phyloP scores from a whole-genome alignment of 306 rosid genomes.

The Vigna mungo region DNA sequence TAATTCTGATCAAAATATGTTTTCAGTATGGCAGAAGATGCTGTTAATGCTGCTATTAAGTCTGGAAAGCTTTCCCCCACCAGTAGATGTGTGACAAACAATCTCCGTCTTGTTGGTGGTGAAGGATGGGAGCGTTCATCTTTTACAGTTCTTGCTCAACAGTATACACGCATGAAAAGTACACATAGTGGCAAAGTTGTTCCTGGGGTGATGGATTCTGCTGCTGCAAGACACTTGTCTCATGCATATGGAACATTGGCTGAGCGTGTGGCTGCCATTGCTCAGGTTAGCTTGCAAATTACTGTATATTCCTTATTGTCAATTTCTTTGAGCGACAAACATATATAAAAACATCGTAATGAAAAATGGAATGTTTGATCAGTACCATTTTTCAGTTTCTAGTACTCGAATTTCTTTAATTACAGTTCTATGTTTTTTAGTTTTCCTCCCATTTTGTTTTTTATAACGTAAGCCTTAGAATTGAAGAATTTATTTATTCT shows the following conservation, averaged over 20 bases:
- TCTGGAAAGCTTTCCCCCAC: constrained; percentile 84
- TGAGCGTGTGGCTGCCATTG: constrained; percentile 89
- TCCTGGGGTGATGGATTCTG: constrained; percentile 93
- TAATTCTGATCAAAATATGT: constrained; percentile 45
- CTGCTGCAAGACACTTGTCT: constrained; percentile 86
- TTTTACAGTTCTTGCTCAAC: constrained; percentile 93
- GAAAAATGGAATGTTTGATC: constrained; percentile 11
- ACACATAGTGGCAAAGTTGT: constrained; percentile 77
- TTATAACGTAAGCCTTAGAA: too few species aligned
- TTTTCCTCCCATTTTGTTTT: too few species aligned
- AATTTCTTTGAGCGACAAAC: constrained; percentile 17
- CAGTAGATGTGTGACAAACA: constrained; percentile 70
- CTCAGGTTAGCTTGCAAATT: constrained; percentile 75
- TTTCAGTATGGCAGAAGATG: constrained; percentile 99
- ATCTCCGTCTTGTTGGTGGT: constrained; percentile 78
- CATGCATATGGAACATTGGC: constrained; percentile 87
- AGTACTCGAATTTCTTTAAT: too few species aligned
- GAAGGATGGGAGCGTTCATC: constrained; percentile 94
- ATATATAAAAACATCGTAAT: constrained; percentile 23
- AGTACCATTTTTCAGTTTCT: not conserved
- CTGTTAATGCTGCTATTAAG: constrained; percentile 87
- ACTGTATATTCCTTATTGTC: constrained; percentile 35
- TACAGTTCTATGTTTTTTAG: too few species aligned
- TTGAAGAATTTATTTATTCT: too few species aligned
- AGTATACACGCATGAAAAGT: constrained; percentile 87